Evolutionary conservation across 2,329 filamentous ascomycete species (phyloP), one percentile per base, ranked within the genome.

Genomic region (Trichoderma sp.): DNA sequence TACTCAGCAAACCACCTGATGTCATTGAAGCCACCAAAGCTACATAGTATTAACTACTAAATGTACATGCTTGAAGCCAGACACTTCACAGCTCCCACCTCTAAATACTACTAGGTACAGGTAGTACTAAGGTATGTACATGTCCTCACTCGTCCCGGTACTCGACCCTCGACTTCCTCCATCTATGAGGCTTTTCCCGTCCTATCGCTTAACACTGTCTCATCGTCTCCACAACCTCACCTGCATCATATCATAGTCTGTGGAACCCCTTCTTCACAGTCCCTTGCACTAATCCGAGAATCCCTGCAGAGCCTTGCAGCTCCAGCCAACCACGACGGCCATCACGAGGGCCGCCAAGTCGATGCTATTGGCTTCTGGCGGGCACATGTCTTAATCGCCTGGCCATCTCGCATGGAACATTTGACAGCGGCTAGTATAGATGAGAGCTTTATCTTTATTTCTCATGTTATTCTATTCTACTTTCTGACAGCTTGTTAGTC

Each of bases 231-330:
- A 65, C 50, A 32, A 19, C 50, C 50, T 53, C 50, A 58, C 53
- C 42, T 39, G 32, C 54, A 66, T 42, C 27, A 56, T 57, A 39
- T 10, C 10, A 19, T 42, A 9, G 32, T 34, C 37, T 45, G 63
- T 42, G 63, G 52, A 56, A 56, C 64, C 63, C 42, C n/a, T 48
- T 48, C 42, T 48, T 56, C 42, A n/a, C 22, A 39, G 35, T 45
- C 34, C 54, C 56, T 34, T 45, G 54, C 64, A 52, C 54, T 39
- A 59, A 59, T 19, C 27, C 39, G 32, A 32, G 10, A 8, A 59
- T 59, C 64, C 64, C 32, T 67, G 64, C 64, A 32, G 32, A 34
- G 64, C 54, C 50, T 56, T 67, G 64, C 64, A 50, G 54, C 53
- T 60, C 39, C 54, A 53, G 57, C 54, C 54, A 42, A 58, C 64